These are phyloP conservation scores for Neospermospora avenae DNA, from an alignment of 2,329 filamentous ascomycete genomes.

Conservation along the genomic window DNA sequence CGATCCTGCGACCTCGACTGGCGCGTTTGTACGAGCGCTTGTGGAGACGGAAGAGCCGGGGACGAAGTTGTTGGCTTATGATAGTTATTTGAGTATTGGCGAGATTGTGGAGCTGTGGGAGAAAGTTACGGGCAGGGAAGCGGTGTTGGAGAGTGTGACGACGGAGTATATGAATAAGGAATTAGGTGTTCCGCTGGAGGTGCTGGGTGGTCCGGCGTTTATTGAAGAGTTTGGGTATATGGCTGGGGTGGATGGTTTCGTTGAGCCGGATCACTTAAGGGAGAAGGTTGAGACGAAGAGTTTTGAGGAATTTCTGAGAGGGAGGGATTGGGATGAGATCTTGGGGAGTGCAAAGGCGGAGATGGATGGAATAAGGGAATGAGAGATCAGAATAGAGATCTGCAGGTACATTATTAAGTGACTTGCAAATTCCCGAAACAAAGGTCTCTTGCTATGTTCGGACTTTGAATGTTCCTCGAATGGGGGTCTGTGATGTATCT, in stretches of 20 bases:
- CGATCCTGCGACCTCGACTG: constrained; percentile 39
- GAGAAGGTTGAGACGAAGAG: constrained; percentile 31
- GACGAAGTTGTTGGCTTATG: constrained; percentile 45
- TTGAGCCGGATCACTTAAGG: constrained; percentile 41
- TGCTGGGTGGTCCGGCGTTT: constrained; percentile 38
- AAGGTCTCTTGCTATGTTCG: too few species aligned
- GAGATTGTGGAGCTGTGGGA: constrained; percentile 39
- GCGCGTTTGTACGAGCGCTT: constrained; percentile 43
- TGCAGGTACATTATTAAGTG: too few species aligned
- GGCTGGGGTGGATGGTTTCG: constrained; percentile 37
- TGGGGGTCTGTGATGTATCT: too few species aligned
- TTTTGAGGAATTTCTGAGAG: constrained; percentile 34
- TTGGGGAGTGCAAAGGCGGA: neutral
- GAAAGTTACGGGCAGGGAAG: constrained; percentile 38
- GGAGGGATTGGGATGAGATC: constrained; percentile 13
- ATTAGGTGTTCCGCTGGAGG: constrained; percentile 38
- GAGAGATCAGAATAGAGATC: neutral
- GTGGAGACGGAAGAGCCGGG: constrained; percentile 40
- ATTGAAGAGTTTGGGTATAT: constrained; percentile 42
- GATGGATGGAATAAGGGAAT: neutral
- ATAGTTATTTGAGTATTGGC: constrained; percentile 37
- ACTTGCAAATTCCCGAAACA: too few species aligned
- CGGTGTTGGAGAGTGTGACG: constrained; percentile 32
- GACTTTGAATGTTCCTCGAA: too few species aligned
- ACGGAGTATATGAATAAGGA: constrained; percentile 37